Evolutionary conservation across 2,329 filamentous ascomycete species (phyloP).

Genomic region (Pyricularia sp.): DNA sequence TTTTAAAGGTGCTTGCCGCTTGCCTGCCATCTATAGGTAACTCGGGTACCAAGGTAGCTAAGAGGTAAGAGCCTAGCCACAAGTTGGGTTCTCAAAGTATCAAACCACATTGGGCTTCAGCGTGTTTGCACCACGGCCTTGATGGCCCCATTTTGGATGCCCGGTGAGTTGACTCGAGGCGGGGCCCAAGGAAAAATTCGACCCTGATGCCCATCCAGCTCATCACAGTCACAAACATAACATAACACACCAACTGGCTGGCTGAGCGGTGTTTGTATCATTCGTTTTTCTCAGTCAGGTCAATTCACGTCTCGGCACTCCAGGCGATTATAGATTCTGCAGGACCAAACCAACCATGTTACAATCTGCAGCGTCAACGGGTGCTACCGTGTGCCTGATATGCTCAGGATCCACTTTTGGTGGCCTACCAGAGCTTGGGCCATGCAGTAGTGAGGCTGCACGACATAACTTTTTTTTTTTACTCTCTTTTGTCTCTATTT

Average conservation of each 20-base stretch:
- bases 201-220: neutral
- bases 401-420: neutral
- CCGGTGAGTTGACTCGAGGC: neutral
- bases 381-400: neutral
- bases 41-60: neutral
- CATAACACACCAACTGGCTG: neutral
- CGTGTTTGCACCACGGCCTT: neutral
- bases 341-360: neutral
- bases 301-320: neutral
- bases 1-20: too few relatives aligned
- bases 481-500: neutral
- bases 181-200: neutral
- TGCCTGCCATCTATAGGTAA: neutral
- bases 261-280: neutral
- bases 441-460: neutral
- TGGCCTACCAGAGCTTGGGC: neutral
- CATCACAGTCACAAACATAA: neutral
- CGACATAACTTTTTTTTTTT: slow-evolving; percentile 2
- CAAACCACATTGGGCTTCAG: neutral
- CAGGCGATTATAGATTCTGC: neutral
- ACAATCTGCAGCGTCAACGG: neutral
- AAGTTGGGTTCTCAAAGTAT: neutral
- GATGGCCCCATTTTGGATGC: too few relatives aligned
- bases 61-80: neutral
- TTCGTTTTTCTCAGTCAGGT: neutral